Evolutionary conservation across 225 moss, liverwort and hornwort species (phyloP).

Genomic region (Marchantia paleacea): DNA sequence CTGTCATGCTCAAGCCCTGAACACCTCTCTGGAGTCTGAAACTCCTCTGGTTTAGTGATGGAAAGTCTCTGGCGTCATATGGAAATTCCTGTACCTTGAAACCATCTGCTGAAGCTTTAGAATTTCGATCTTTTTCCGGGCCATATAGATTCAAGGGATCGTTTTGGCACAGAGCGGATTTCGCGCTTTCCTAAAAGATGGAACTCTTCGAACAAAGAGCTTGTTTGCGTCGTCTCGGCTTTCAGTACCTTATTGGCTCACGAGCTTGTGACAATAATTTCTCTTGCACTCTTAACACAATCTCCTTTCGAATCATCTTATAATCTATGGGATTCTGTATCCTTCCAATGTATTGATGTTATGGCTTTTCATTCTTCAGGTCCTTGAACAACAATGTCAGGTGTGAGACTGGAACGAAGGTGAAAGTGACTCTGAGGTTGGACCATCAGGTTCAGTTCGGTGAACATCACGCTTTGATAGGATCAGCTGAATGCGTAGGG

Average conservation of each 20-base stretch:
- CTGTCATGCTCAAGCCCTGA: too few species aligned
- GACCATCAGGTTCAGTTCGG: constrained; percentile 89
- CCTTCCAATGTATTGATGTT: background rate
- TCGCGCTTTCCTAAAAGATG: too few species aligned
- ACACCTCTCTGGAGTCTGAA: too few species aligned
- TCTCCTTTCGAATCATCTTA: background rate
- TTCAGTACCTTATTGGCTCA: background rate
- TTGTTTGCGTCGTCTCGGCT: background rate
- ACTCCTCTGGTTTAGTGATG: too few species aligned
- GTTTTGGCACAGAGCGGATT: too few species aligned
- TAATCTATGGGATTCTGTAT: background rate
- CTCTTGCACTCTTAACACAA: background rate
- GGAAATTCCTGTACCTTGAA: too few species aligned
- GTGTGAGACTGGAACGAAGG: constrained; percentile 54
- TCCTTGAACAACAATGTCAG: constrained; percentile 35
- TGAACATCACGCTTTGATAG: constrained; percentile 75
- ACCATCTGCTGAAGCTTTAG: too few species aligned
- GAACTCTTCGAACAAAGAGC: background rate
- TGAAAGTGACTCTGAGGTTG: constrained; percentile 70
- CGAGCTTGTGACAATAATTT: background rate
- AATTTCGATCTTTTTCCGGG: too few species aligned
- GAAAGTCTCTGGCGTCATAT: too few species aligned
- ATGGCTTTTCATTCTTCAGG: constrained; percentile 6
- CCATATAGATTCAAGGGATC: too few species aligned
- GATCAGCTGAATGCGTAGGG: constrained; percentile 73